A percentile compares a stretch with the other conserved stretches of the same genome.
Conservation (phyloP, 2,329 filamentous ascomycete species). For the Cryphonectria parasitica region DNA sequence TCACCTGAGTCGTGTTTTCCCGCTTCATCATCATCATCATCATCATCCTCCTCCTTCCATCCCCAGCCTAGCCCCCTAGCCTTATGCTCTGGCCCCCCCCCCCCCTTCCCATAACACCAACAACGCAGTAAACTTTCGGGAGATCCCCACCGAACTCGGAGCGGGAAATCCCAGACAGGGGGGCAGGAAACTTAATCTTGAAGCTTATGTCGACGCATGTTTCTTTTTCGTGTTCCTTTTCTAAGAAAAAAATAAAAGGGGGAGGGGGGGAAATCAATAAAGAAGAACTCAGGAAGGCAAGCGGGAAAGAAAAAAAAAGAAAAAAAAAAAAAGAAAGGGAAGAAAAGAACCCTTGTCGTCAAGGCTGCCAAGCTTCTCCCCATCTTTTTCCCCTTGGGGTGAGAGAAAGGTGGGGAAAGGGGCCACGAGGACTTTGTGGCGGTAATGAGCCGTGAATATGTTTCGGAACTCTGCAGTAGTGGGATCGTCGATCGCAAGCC, state of each 20-base stretch:
- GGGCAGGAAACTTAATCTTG: neutral
- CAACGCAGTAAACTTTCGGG: neutral
- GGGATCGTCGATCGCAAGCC: neutral
- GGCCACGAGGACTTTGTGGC: neutral
- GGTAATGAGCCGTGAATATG: conserved; percentile 1
- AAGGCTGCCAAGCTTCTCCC: neutral
- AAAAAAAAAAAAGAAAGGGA: neutral
- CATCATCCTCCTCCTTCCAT: neutral
- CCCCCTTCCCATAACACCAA: too few species aligned
- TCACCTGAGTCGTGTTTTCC: neutral
- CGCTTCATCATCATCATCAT: too few species aligned
- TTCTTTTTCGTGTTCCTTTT: neutral
- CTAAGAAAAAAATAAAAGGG: too few species aligned
- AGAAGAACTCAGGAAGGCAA: too few species aligned
- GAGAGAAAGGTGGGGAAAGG: neutral
- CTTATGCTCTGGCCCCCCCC: too few species aligned
- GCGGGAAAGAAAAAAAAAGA: neutral
- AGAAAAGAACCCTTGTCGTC: neutral
- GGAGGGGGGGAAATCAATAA: too few species aligned
- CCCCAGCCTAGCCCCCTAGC: neutral
- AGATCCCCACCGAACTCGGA: neutral
- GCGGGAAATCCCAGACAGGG: neutral
- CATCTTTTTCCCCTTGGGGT: neutral
- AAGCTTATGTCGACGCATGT: neutral
- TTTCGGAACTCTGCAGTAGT: neutral